Evolutionary conservation across 1,284 basidiomycete genomes (phyloP), one percentile per base, ranked within the genome.

Genomic region (Microbotryum intermedium): DNA sequence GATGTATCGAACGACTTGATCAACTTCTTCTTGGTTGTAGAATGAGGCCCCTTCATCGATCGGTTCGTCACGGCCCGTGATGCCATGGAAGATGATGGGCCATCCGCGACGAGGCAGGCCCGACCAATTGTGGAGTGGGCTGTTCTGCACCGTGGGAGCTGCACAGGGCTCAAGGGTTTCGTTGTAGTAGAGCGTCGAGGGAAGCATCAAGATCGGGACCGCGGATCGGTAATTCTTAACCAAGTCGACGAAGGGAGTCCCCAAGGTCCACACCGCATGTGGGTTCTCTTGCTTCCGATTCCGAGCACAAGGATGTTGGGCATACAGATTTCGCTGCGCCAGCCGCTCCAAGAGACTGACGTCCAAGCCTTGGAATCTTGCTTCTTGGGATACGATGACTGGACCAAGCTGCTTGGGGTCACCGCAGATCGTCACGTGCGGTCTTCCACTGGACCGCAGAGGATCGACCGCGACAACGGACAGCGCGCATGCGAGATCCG

Each of bases 361-460:
- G 57, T 77, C 76, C 23, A 77, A 61, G 21, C 72, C 75, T 18
- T 67, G 64, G 9, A 64, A 51, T 21, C 76, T 57, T 6, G 74
- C 74, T 13, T 59, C 60, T 16, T 59, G 46, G 4, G 72, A 74
- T 0, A 69, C 57, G 43, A 77, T 71, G 46, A 73, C 68, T 1
- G 76, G 74, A 7, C 75, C 75, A 5, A 77, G 68, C 60, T 77
- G 76, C 43, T 72, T 65, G 13, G 68, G 34, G 61, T 77, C 76
- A 13, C 76, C 76, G 48, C 74, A 75, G 0, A 77, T 61, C 2
- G 62, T 58, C 8, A 59, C 61, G n/a, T 70, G 67, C 9, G 57
- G 34, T 39, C 34, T 11, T 39, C 34, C 34, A 39, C 60, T 26
- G 56, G 55, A n/a, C 26, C 26, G 13, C 48, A 56, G 48, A 58